Evolutionary conservation across 805 yeast species (phyloP).

Genomic region (Ogataea siamensis): DNA sequence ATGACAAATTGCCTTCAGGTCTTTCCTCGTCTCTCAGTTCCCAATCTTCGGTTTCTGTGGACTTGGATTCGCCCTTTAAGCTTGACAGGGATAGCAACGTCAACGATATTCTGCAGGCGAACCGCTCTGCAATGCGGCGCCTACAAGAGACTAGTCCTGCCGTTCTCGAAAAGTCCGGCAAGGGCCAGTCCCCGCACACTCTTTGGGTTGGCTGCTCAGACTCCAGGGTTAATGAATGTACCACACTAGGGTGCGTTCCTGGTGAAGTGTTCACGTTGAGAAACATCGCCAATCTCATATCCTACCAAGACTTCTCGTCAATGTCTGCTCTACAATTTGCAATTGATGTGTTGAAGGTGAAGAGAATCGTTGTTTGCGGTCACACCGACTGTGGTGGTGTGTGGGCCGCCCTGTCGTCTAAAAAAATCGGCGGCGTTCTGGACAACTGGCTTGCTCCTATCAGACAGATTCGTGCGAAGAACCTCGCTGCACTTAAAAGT

Average conservation of each 20-base stretch:
- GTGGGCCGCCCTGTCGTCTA: conserved; percentile 69
- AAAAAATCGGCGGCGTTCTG: conserved; percentile 63
- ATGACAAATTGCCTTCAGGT: conserved; percentile 3
- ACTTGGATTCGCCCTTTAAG: conserved; percentile 38
- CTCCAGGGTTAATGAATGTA: conserved; percentile 80
- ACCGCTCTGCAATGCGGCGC: conserved; percentile 44
- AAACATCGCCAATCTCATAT: conserved; percentile 79
- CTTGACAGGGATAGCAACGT: conserved; percentile 47
- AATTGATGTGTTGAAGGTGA: conserved; percentile 76
- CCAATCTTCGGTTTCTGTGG: conserved; percentile 8
- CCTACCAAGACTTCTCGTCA: conserved; percentile 67
- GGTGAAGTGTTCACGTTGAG: conserved; percentile 91
- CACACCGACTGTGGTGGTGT: conserved; percentile 96
- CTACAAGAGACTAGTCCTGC: conserved; percentile 52
- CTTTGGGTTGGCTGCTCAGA: conserved; percentile 95
- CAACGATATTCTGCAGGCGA: conserved; percentile 48
- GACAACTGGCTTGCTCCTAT: conserved; percentile 70
- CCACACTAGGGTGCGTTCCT: conserved; percentile 71
- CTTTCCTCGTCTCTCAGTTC: conserved; percentile 12
- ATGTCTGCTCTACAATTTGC: conserved; percentile 86
- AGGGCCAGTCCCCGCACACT: conserved; percentile 91
- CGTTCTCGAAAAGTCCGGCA: conserved; percentile 61
- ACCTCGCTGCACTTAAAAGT: conserved; percentile 47
- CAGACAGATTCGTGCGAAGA: conserved; percentile 65
- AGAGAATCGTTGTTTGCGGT: conserved; percentile 83